These are phyloP conservation scores for Hypoxylon perforatum DNA, from an alignment of 495 filamentous ascomycete genomes.

Conservation along the genomic window DNA sequence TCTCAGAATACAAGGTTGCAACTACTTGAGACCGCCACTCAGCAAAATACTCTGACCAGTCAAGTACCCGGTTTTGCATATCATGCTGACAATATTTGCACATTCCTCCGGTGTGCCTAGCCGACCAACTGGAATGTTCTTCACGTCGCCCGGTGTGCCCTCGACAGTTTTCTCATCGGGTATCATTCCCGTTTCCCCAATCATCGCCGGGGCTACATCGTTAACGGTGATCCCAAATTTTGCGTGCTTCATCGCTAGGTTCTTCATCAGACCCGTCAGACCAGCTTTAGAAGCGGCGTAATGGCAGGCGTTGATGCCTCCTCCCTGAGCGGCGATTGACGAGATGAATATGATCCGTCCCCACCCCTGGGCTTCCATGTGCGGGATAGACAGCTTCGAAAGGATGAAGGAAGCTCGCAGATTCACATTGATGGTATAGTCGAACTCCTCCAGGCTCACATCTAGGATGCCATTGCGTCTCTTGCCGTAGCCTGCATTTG, in stretches of 20 bases:
- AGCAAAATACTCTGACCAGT: slow-evolving; percentile 71
- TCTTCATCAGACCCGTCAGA: slow-evolving; percentile 73
- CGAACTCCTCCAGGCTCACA: slow-evolving; percentile 69
- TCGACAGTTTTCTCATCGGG: slow-evolving; percentile 65
- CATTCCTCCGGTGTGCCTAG: slow-evolving; percentile 75
- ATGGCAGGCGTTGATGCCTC: slow-evolving; percentile 75
- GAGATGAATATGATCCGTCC: slow-evolving; percentile 76
- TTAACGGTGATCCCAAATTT: slow-evolving; percentile 77
- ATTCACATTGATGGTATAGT: slow-evolving; percentile 73
- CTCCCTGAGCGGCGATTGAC: slow-evolving; percentile 73
- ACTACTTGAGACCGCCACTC: slow-evolving; percentile 64
- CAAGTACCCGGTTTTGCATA: slow-evolving; percentile 75
- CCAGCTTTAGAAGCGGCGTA: slow-evolving; percentile 75
- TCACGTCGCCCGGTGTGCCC: slow-evolving; percentile 61
- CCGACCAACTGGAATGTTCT: slow-evolving; percentile 69
- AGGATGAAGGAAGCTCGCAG: slow-evolving; percentile 73
- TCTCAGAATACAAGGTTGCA: too few relatives aligned
- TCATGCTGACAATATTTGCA: slow-evolving; percentile 74
- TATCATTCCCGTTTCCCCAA: slow-evolving; percentile 74
- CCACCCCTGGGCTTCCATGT: slow-evolving; percentile 72
- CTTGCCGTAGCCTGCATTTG: slow-evolving; percentile 55
- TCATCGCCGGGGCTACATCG: slow-evolving; percentile 80
- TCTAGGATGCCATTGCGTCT: slow-evolving; percentile 48
- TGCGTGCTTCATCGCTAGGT: slow-evolving; percentile 70
- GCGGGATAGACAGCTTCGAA: slow-evolving; percentile 70